Conservation (phyloP, 345 rosid species). For the Euphorbia lathyris region DNA sequence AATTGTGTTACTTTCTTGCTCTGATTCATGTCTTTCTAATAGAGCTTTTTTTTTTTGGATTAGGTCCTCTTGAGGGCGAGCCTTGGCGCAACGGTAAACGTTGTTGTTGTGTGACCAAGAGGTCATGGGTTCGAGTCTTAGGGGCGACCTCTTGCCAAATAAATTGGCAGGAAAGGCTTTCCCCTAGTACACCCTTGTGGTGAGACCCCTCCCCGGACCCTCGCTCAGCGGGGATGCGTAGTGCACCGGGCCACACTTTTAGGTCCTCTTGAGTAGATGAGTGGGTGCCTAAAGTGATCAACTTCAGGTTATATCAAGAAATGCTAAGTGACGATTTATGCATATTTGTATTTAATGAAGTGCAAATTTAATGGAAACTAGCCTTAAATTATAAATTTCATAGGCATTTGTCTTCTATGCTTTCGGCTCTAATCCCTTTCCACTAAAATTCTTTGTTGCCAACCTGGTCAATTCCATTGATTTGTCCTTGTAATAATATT, state of each 20-base stretch:
- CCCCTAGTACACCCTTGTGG: no score
- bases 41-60: constrained; percentile 27
- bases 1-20: neutral
- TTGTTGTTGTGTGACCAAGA: no score
- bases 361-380: no score
- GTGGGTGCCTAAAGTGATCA: constrained; percentile 55
- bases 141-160: no score
- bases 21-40: neutral
- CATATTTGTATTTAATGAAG: neutral
- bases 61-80: no score
- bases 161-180: no score
- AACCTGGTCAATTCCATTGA: neutral
- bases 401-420: no score
- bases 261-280: constrained; percentile 58
- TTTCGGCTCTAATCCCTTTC: neutral
- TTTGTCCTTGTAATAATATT: neutral
- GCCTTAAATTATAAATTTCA: neutral
- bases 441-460: neutral
- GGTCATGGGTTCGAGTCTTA: no score
- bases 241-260: no score
- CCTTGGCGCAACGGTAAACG: no score
- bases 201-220: no score
- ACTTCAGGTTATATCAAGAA: constrained; percentile 56
- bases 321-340: neutral
- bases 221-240: no score